A percentile compares a stretch with the other conserved stretches of the same genome.
Evolutionary conservation across 202 grass and related monocot species (phyloP).

Genomic region (Musa balbisiana): DNA sequence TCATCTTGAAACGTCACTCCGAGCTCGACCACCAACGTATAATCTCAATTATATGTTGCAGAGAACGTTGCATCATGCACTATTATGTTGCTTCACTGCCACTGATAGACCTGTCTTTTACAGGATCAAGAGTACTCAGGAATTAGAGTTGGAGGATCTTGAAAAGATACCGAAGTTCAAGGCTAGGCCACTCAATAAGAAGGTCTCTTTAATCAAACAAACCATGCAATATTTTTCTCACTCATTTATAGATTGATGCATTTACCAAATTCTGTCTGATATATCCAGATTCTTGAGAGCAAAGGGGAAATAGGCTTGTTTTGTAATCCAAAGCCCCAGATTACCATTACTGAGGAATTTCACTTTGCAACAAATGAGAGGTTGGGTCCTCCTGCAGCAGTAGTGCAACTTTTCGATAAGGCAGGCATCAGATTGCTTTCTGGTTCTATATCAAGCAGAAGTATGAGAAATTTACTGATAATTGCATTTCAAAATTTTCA

Average conservation of each 20-base stretch:
- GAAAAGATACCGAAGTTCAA: constrained; percentile 83
- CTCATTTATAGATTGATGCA: not conserved
- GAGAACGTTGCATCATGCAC: too few species aligned
- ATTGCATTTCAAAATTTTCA: constrained; percentile 17
- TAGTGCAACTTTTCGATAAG: constrained; percentile 72
- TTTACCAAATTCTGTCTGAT: not conserved
- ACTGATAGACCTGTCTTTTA: constrained; percentile 12
- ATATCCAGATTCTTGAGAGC: constrained; percentile 68
- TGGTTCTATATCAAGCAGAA: not conserved
- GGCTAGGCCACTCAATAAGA: constrained; percentile 77
- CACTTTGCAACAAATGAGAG: constrained; percentile 67
- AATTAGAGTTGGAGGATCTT: constrained; percentile 76
- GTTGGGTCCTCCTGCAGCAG: constrained; percentile 50
- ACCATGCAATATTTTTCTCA: not conserved
- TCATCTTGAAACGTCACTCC: constrained; percentile 66
- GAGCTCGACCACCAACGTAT: constrained; percentile 67
- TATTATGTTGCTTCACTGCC: too few species aligned
- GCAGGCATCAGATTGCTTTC: constrained; percentile 26
- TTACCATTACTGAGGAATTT: constrained; percentile 65
- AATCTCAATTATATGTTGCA: not conserved
- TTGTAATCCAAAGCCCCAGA: constrained; percentile 39
- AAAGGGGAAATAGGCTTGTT: constrained; percentile 48
- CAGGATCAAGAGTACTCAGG: constrained; percentile 82
- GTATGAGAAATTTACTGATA: not conserved
- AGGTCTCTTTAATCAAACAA: constrained; percentile 26